Conservation (phyloP, 345 rosid genomes). For the Arabidopsis arenosa region DNA sequence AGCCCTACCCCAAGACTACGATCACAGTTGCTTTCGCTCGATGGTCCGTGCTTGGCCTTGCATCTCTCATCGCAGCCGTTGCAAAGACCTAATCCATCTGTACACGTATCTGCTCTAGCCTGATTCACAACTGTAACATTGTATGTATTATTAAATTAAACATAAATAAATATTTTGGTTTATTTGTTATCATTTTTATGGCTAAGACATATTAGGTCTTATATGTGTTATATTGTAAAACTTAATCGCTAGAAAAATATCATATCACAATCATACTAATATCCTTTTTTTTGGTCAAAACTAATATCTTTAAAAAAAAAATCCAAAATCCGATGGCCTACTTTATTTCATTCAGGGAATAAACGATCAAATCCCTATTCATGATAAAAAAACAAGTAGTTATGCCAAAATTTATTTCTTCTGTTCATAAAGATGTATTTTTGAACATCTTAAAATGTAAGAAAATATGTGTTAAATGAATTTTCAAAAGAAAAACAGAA, state of each 20-base stretch:
- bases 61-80: constrained; percentile 29
- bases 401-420: neutral
- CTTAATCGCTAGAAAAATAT: neutral
- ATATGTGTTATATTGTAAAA: neutral
- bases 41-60: constrained; percentile 39
- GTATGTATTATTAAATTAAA: neutral
- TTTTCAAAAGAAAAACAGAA: neutral
- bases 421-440: neutral
- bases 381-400: neutral
- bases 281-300: neutral
- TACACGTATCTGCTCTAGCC: neutral
- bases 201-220: neutral
- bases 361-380: neutral
- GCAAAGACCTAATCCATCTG: constrained; percentile 25
- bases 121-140: constrained; percentile 26
- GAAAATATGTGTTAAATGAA: neutral
- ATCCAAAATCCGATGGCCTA: too few relatives aligned
- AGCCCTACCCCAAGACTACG: neutral
- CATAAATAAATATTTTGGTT: neutral
- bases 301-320: too few relatives aligned
- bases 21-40: constrained; percentile 17
- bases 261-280: neutral
- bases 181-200: neutral
- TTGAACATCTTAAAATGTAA: neutral
- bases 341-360: neutral